Conservation (phyloP, 345 rosid species). For the Nephelium lappaceum region DNA sequence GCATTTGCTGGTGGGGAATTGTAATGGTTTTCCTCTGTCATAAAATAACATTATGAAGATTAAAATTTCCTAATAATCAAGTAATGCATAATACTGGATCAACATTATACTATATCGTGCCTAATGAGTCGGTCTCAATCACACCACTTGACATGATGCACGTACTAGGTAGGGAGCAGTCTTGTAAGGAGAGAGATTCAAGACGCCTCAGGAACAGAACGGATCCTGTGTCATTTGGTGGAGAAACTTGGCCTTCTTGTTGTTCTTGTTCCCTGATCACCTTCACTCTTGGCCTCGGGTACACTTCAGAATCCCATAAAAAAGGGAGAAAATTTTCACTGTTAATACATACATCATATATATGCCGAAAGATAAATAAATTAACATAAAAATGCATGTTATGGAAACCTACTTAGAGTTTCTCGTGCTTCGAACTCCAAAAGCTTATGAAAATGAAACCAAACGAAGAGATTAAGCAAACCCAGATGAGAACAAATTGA, state of each 20-base stretch:
- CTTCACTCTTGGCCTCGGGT: slow-evolving; percentile 27
- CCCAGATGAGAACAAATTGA: not conserved
- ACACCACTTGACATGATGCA: not conserved
- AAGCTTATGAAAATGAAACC: not conserved
- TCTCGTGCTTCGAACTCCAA: not conserved
- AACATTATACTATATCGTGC: not conserved
- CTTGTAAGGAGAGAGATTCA: slow-evolving; percentile 25
- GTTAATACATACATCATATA: not conserved
- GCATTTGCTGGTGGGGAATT: slow-evolving; percentile 22
- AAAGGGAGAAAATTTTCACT: not conserved
- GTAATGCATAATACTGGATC: not conserved
- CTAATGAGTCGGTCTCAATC: no score
- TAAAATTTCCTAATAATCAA: not conserved
- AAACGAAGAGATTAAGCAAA: not conserved
- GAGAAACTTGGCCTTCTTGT: slow-evolving; percentile 14
- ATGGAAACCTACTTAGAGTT: not conserved
- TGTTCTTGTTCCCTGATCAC: slow-evolving; percentile 24
- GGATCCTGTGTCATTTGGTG: slow-evolving; percentile 9
- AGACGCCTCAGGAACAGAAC: slow-evolving; percentile 14
- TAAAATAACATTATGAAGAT: not conserved
- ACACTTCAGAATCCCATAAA: slow-evolving; percentile 35
- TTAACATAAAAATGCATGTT: not conserved
- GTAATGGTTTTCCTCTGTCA: slow-evolving; percentile 29
- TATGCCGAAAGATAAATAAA: not conserved
- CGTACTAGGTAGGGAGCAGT: not conserved